Evolutionary conservation across 176 grass and related monocot species (phyloP).

Genomic region (Tuctoria greenei): DNA sequence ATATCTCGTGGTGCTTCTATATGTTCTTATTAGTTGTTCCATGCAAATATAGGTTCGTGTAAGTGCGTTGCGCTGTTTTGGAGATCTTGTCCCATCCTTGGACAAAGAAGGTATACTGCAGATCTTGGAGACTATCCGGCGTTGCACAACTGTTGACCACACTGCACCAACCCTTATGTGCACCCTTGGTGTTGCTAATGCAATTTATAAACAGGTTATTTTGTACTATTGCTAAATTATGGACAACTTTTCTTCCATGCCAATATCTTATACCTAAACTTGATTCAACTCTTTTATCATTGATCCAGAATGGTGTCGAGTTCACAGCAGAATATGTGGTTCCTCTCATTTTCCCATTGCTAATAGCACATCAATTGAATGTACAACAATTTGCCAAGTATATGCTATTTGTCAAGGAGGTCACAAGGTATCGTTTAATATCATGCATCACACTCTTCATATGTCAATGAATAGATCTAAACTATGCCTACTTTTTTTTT

Average conservation of each 20-base stretch:
- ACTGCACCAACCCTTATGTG: slow-evolving; percentile 98
- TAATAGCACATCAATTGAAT: slow-evolving; percentile 84
- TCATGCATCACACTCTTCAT: slow-evolving; percentile 23
- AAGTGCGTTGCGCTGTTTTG: slow-evolving; percentile 93
- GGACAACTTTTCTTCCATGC: not conserved
- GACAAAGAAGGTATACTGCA: slow-evolving; percentile 77
- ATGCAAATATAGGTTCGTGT: slow-evolving; percentile 77
- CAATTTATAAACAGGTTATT: slow-evolving; percentile 88
- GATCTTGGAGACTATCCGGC: slow-evolving; percentile 77
- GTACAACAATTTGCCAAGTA: slow-evolving; percentile 98
- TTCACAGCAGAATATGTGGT: slow-evolving; percentile 83
- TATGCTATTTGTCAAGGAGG: slow-evolving; percentile 96
- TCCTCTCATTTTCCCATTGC: slow-evolving; percentile 85
- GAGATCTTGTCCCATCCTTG: slow-evolving; percentile 88
- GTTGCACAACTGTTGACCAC: slow-evolving; percentile 92
- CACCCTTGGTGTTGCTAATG: slow-evolving; percentile 88
- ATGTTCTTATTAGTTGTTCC: slow-evolving; percentile 20
- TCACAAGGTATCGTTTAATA: slow-evolving; percentile 69
- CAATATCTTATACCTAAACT: not conserved
- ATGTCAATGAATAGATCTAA: slow-evolving; percentile 18
- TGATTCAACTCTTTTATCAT: slow-evolving; percentile 21
- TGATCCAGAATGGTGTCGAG: slow-evolving; percentile 77
- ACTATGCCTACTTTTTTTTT: slow-evolving; percentile 17
- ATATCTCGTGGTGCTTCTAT: slow-evolving; percentile 5
- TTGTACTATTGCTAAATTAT: slow-evolving; percentile 16